Evolutionary conservation across 495 filamentous ascomycete genomes (phyloP).

Genomic region (Daldinia vernicosa): DNA sequence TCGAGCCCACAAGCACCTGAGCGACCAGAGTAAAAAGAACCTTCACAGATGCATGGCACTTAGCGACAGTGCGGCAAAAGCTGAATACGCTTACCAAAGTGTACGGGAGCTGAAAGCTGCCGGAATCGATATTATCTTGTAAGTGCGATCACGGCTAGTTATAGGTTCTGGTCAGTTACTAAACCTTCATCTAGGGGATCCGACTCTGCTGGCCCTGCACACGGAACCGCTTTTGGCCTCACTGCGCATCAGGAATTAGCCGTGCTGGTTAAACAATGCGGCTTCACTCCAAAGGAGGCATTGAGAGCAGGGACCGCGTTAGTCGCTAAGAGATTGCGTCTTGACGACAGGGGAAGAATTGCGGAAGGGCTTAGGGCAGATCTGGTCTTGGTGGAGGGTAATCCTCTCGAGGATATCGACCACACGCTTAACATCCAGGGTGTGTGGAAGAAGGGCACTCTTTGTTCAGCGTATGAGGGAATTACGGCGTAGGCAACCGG

Average conservation of each 20-base stretch:
- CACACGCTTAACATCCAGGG: slow-evolving; percentile 26
- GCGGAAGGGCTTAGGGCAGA: slow-evolving; percentile 46
- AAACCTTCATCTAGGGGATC: slow-evolving; percentile 9
- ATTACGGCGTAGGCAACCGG: background rate
- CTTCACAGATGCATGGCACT: slow-evolving; percentile 27
- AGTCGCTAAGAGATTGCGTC: slow-evolving; percentile 40
- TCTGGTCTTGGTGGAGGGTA: slow-evolving; percentile 46
- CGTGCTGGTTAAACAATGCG: slow-evolving; percentile 22
- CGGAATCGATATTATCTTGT: slow-evolving; percentile 28
- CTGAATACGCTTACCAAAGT: slow-evolving; percentile 32
- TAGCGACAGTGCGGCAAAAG: slow-evolving; percentile 5
- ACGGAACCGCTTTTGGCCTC: slow-evolving; percentile 28
- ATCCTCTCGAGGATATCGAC: slow-evolving; percentile 47
- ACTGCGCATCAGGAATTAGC: slow-evolving; percentile 31
- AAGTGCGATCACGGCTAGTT: background rate
- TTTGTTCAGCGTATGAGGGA: slow-evolving; percentile 16
- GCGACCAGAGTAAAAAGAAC: background rate
- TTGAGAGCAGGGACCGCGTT: slow-evolving; percentile 41
- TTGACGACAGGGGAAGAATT: slow-evolving; percentile 47
- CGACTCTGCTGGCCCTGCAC: slow-evolving; percentile 31
- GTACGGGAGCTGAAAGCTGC: slow-evolving; percentile 28
- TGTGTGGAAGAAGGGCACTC: slow-evolving; percentile 30
- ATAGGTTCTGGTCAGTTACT: background rate
- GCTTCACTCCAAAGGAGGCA: slow-evolving; percentile 46
- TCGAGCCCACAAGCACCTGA: slow-evolving; percentile 17